phyloP scores from a whole-genome alignment of 1,139 yeast genomes.

The Candida neerlandica region DNA sequence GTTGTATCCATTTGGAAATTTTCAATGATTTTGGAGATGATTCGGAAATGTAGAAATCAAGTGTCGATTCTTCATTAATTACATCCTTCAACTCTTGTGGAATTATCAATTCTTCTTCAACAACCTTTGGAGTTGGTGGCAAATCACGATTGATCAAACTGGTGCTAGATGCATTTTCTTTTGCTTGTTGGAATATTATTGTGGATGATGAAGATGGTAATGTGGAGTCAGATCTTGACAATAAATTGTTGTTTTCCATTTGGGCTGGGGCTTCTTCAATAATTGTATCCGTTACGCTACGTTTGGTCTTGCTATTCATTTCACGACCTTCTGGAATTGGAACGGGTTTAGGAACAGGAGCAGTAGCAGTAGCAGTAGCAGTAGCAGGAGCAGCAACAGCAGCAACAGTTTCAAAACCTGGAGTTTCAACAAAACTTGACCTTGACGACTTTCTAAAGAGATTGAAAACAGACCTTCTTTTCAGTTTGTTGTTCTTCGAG shows the following conservation, averaged over 20 bases:
- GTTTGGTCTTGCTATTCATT: background rate
- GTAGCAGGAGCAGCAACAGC: too few species aligned
- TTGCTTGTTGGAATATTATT: conserved; percentile 40
- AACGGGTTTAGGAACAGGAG: background rate
- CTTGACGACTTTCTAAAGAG: conserved; percentile 15
- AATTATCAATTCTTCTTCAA: conserved; percentile 28
- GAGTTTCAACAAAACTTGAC: conserved; percentile 1
- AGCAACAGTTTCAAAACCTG: conserved; percentile 12
- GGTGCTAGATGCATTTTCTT: conserved; percentile 17
- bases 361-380: background rate
- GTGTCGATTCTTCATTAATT: conserved; percentile 43
- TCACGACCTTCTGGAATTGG: background rate
- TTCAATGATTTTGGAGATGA: conserved; percentile 39
- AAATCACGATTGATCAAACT: conserved; percentile 3
- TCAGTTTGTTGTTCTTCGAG: conserved; percentile 15
- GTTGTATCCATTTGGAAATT: conserved; percentile 47
- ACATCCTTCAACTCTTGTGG: conserved; percentile 41
- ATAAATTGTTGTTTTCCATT: background rate
- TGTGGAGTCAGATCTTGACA: conserved; percentile 17
- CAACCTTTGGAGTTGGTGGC: conserved; percentile 1
- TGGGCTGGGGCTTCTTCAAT: background rate
- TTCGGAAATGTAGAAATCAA: conserved; percentile 43
- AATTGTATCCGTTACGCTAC: background rate
- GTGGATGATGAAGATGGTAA: conserved; percentile 49
- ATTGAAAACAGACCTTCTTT: conserved; percentile 19